Percentiles rank a stretch among this genome's conserved stretches.
These are phyloP conservation scores for Schrenkiella parvula DNA, from an alignment of 345 rosid species.

Conservation along the genomic window DNA sequence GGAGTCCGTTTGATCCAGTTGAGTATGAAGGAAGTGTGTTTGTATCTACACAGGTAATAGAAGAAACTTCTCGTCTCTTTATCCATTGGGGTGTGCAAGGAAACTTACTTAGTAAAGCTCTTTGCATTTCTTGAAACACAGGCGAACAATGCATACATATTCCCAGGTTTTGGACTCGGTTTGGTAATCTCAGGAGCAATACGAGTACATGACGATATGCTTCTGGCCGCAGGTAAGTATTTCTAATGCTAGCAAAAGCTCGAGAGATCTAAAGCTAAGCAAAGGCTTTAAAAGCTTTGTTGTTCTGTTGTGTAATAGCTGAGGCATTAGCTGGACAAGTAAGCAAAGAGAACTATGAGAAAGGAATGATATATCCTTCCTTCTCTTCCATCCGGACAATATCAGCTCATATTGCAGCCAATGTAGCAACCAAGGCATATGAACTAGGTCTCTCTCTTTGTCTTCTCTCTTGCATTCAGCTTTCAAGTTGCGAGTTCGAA, in stretches of 20 bases:
- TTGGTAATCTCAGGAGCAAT: constrained; percentile 82
- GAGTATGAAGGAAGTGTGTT: constrained; percentile 64
- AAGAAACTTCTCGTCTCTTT: neutral
- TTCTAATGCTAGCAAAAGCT: neutral
- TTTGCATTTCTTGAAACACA: constrained; percentile 20
- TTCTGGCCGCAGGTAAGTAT: constrained; percentile 78
- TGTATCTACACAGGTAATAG: constrained; percentile 84
- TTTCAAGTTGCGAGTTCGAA: neutral
- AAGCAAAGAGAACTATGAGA: constrained; percentile 52
- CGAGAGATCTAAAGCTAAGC: neutral
- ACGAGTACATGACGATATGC: constrained; percentile 81
- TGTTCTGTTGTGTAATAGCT: constrained; percentile 40
- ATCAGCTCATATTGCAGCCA: constrained; percentile 90
- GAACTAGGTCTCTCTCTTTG: constrained; percentile 55
- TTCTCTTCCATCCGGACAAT: constrained; percentile 75
- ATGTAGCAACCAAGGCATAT: constrained; percentile 89
- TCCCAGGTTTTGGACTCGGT: constrained; percentile 92
- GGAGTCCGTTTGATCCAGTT: constrained; percentile 94
- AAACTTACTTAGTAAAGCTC: neutral
- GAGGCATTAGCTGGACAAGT: constrained; percentile 91
- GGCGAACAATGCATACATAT: constrained; percentile 92
- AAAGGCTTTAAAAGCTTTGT: neutral
- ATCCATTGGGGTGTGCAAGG: neutral
- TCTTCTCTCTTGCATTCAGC: neutral
- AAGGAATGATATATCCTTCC: constrained; percentile 88